These are phyloP conservation scores for Geum urbanum DNA, from an alignment of 306 rosid species.

Conservation along the genomic window DNA sequence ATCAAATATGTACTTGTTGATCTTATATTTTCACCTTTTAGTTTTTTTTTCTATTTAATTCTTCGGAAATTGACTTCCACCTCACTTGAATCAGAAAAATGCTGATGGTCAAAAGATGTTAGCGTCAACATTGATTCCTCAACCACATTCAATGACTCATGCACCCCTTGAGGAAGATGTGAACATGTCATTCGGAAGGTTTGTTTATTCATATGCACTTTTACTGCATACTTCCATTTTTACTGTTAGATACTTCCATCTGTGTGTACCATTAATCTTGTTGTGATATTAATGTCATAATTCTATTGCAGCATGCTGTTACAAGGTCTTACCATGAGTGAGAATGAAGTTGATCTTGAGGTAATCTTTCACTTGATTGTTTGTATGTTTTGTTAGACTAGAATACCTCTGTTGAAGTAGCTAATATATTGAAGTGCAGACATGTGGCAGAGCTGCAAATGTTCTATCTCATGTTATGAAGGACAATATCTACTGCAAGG, in stretches of 20 bases:
- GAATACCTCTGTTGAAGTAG: conserved; percentile 8
- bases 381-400: conserved; percentile 6
- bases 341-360: conserved; percentile 84
- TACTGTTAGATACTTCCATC: too few relatives aligned
- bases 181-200: conserved; percentile 98
- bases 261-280: too few relatives aligned
- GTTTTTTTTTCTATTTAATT: conserved; percentile 1
- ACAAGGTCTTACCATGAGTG: conserved; percentile 78
- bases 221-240: conserved; percentile 8
- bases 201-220: conserved; percentile 31
- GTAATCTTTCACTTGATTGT: conserved; percentile 35
- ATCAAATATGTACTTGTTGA: conserved; percentile 11
- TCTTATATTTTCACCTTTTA: conserved; percentile 4
- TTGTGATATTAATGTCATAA: not conserved
- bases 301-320: conserved; percentile 73
- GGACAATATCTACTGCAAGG: conserved; percentile 84
- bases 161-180: conserved; percentile 76
- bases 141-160: conserved; percentile 65
- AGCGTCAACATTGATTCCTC: conserved; percentile 90
- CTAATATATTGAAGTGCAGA: conserved; percentile 48
- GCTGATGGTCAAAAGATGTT: conserved; percentile 80
- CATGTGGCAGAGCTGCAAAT: conserved; percentile 91
- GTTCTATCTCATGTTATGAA: conserved; percentile 86
- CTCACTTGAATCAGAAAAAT: conserved; percentile 60
- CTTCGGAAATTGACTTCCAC: not conserved